Evolutionary conservation across 2,329 filamentous ascomycete genomes (phyloP), one percentile per base, ranked within the genome.

Genomic region (Ascochyta viciae-villosae): DNA sequence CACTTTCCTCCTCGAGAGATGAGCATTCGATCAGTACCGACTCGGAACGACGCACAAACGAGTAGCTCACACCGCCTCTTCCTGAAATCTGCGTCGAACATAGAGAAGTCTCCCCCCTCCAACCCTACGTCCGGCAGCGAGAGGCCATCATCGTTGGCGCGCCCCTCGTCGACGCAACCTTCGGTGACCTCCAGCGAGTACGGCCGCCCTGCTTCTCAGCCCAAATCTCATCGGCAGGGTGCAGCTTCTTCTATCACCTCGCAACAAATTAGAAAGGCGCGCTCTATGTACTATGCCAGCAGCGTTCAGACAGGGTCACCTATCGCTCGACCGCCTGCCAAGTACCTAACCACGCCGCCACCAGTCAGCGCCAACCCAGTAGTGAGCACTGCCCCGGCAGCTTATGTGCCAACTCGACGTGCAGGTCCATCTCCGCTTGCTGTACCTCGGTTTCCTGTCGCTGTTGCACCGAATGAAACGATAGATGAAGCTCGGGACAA

Each of bases 241-340:
- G 55, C 59, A n/a, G 61, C 70, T 9, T 70, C 66, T 1, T 72
- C 72, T 0, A 39, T 64, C 23, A 60, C 67, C 3, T 73, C 71
- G n/a, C 71, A 74, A 42, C 71, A 74, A 40, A 75, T 76, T 27
- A 64, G 73, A 22, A 76, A 75, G 43, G 72, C 73, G 10, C 67
- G 73, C 6, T 75, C 74, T 23, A 75, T 75, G 73, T 75, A 74
- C 54, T 75, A 75, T 45, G 72, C 74, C 48, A 75, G 72, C 58
- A 75, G 66, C 48, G 60, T 74, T 12, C 74, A 75, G 57, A 74
- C 73, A 1, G 72, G 72, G 12, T 76, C 74, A 19, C 73, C 73
- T 6, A 66, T 76, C 29, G 61, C 71, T 48, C 68, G 72, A 22
- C 70, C 70, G 22, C 70, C 69, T 7, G 65, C 67, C 8, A 73